Evolutionary conservation across 306 rosid genomes (phyloP), one percentile per base, ranked within the genome.

Genomic region (Morella rubra): DNA sequence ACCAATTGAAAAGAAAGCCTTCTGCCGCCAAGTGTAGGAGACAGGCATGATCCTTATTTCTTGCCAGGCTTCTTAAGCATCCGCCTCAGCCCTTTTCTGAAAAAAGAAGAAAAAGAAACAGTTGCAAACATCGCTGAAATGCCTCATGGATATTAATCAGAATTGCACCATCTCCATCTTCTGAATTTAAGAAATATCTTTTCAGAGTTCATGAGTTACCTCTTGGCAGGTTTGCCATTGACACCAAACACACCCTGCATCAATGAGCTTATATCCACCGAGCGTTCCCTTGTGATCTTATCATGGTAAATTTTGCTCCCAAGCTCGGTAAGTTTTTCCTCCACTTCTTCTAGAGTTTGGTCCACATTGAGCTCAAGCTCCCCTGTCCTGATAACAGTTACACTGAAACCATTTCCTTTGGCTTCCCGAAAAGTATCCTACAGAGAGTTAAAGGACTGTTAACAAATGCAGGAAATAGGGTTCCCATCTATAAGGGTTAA

Each of bases 231-330:
- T 83, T 77, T 82, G 69, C 81, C 80, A 52, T 64, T 79, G 71
- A 89, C 80, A 76, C 97, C 97, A 74, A 92, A 88, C 40, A 88
- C 97, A 50, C 97, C 98, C 83, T 95, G 89, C 92, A 87, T 90
- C 86, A 95, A 54, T 44, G 98, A 80, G 87, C 91, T 89, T 75
- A 90, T 84, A 87, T 92, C 98, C 73, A 95, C 89, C 46, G 96
- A 90, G 10, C 87, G 95, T 71, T 88, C 97, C 85, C 77, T 84
- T 90, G 84, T 95, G 41, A 95, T 83, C 88, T 41, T 82, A 69
- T 92, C 97, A 77, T 92, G 98, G 85, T 95, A 92, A 65, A 95
- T 81, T 89, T 95, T 95, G 90, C 98, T 89, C 67, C 98, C 98
- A 64, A 95, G 90, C 81, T 95, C 98, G 18, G 81, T 47, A 70